A percentile compares a stretch with the other conserved stretches of the same genome.
These are phyloP conservation scores for Penicillium sp. DNA, from an alignment of 2,329 filamentous ascomycete genomes.

Conservation along the genomic window DNA sequence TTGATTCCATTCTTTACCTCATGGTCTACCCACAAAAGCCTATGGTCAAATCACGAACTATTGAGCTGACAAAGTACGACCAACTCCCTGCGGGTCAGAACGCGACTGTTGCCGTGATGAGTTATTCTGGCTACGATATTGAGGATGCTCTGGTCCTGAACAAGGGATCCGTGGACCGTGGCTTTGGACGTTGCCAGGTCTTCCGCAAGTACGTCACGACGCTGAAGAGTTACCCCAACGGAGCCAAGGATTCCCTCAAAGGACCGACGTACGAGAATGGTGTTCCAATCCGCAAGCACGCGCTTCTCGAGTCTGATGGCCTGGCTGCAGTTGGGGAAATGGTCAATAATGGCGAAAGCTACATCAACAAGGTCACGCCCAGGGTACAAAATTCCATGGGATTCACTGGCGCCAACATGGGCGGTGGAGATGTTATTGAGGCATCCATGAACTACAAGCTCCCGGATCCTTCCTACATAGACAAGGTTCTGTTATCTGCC, in stretches of 20 bases:
- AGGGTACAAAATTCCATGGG: constrained; percentile 72
- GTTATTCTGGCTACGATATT: constrained; percentile 98
- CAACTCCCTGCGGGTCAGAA: constrained; percentile 96
- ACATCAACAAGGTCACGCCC: constrained; percentile 86
- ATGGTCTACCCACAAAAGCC: constrained; percentile 97
- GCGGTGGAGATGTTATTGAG: constrained; percentile 37
- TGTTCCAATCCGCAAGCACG: constrained; percentile 64
- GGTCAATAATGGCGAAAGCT: constrained; percentile 75
- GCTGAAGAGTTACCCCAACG: constrained; percentile 85
- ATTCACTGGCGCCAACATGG: constrained; percentile 59
- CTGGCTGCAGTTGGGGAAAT: constrained; percentile 81
- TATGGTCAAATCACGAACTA: constrained; percentile 96
- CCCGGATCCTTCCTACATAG: constrained; percentile 81
- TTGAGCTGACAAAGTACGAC: constrained; percentile 94
- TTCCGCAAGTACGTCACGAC: constrained; percentile 89
- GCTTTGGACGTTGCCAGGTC: constrained; percentile 96
- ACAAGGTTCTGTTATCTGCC: constrained; percentile 92
- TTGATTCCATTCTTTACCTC: constrained; percentile 92
- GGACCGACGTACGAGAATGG: constrained; percentile 63
- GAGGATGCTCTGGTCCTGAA: constrained; percentile 96
- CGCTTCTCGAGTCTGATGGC: constrained; percentile 77
- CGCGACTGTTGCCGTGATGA: constrained; percentile 98
- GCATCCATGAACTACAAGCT: constrained; percentile 69
- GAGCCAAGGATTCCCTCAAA: constrained; percentile 59
- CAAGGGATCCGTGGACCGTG: constrained; percentile 90